Evolutionary conservation across 2,329 filamentous ascomycete species (phyloP), one percentile per base, ranked within the genome.

Genomic region (Fusarium sp.): DNA sequence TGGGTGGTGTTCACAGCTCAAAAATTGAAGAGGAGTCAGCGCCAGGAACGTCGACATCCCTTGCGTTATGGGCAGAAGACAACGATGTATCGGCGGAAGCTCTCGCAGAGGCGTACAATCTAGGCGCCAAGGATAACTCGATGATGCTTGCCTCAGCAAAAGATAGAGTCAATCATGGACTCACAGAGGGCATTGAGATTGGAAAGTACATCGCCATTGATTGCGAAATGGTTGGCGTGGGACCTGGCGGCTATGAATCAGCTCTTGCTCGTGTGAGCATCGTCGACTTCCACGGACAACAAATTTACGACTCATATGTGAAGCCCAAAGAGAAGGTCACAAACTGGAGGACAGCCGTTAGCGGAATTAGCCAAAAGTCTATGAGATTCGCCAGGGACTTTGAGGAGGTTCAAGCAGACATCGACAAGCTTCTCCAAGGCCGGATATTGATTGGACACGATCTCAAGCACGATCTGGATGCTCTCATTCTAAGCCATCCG

Each of bases 151-250:
- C 80, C 17, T 78, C 83, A 13, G 78, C 77, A 24, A 79, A 85
- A 39, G 84, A 85, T 50, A 85, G 84, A 44, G 82, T 90, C 65
- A 93, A 93, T 75, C 86, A 88, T 44, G 91, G 91, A 1, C 82
- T 89, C 5, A 85, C 87, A 3, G 79, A 83, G 24, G 88, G 85
- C 7, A 81, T 91, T 36, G 88, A 94, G 54, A 83, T 94, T 21
- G 96, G 95, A 52, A 97, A 96, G 84, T 99, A 97, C 78, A 83
- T 99, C 42, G 92, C 93, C 21, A 88, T 99, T 46, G 96, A 99
- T 82, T 99, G 96, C 80, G 96, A 99, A 82, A 99, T 99, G 96
- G 96, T 99, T 26, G 96, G 95, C 47, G 89, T 97, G 14, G 92
- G 92, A 0, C 87, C 88, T 1, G 89, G 89, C 51, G 87, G 89